These are phyloP conservation scores for Ampelomyces quisqualis DNA, from an alignment of 2,329 filamentous ascomycete species.

Conservation along the genomic window DNA sequence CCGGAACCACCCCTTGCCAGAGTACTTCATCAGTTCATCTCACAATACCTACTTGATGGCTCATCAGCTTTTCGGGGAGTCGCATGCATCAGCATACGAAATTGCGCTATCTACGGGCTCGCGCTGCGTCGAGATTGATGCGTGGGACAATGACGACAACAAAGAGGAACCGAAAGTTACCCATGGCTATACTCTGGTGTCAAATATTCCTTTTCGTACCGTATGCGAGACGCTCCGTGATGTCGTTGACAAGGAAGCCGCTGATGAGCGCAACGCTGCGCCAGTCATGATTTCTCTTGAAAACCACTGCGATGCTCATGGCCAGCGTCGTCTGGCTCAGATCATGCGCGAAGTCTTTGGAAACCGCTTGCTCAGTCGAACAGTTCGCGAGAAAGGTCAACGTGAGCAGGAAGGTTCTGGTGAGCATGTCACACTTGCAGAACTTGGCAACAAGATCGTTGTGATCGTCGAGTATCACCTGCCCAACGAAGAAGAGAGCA, in stretches of 20 bases:
- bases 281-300: conserved; percentile 67
- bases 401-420: conserved; percentile 53
- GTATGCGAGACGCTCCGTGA: conserved; percentile 67
- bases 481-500: conserved; percentile 52
- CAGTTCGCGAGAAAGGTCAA: conserved; percentile 58
- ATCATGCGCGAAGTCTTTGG: conserved; percentile 68
- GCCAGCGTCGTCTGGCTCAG: conserved; percentile 61
- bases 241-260: conserved; percentile 60
- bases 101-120: conserved; percentile 63
- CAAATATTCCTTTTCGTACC: conserved; percentile 62
- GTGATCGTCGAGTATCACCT: conserved; percentile 70
- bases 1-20: conserved; percentile 61
- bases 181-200: conserved; percentile 68
- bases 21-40: conserved; percentile 72
- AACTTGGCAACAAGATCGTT: conserved; percentile 63
- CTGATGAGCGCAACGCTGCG: conserved; percentile 50
- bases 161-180: conserved; percentile 68
- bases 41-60: conserved; percentile 73
- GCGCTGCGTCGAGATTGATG: conserved; percentile 72
- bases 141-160: conserved; percentile 66
- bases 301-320: conserved; percentile 63
- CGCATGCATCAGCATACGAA: conserved; percentile 64
- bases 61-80: conserved; percentile 67
- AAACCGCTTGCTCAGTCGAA: conserved; percentile 59
- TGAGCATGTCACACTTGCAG: conserved; percentile 59